These are phyloP conservation scores for Nitzschia sp. DNA, from an alignment of 108 stramenopile genomes.

Conservation along the genomic window DNA sequence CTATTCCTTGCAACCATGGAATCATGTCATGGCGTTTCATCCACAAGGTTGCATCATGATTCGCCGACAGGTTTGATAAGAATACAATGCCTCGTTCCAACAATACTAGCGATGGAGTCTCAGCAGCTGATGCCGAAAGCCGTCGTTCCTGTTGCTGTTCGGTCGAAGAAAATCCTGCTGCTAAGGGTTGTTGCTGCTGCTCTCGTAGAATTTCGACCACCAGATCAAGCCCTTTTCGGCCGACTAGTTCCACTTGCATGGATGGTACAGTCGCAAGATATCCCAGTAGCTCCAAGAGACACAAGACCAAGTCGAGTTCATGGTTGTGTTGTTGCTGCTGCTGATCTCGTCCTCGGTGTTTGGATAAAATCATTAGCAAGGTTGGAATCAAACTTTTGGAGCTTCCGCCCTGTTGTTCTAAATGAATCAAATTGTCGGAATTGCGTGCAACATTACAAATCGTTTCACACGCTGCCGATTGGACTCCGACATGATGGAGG, in stretches of 20 bases:
- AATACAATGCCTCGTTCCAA: background rate
- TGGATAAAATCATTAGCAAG: background rate
- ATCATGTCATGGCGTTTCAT: background rate
- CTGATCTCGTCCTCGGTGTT: no score
- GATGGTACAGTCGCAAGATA: background rate
- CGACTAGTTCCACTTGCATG: background rate
- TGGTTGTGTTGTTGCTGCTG: background rate
- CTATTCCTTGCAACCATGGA: background rate
- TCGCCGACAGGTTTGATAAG: background rate
- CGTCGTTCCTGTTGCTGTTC: background rate
- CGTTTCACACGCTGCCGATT: background rate
- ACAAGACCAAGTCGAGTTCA: background rate
- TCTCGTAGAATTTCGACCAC: background rate
- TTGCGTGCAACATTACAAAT: background rate
- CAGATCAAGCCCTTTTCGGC: background rate
- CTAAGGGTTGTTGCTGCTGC: background rate
- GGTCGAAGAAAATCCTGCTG: background rate
- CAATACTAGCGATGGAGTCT: background rate
- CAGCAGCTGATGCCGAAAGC: no score
- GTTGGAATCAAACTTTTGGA: background rate
- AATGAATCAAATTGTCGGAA: background rate
- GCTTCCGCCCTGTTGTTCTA: background rate
- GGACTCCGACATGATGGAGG: background rate
- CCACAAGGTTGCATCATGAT: constrained; percentile 1
- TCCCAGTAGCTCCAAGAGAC: background rate